Percentiles rank a stretch among this genome's conserved stretches.
phyloP scores from a whole-genome alignment of 768 basidiomycete genomes.

The Mycena belliarum region DNA sequence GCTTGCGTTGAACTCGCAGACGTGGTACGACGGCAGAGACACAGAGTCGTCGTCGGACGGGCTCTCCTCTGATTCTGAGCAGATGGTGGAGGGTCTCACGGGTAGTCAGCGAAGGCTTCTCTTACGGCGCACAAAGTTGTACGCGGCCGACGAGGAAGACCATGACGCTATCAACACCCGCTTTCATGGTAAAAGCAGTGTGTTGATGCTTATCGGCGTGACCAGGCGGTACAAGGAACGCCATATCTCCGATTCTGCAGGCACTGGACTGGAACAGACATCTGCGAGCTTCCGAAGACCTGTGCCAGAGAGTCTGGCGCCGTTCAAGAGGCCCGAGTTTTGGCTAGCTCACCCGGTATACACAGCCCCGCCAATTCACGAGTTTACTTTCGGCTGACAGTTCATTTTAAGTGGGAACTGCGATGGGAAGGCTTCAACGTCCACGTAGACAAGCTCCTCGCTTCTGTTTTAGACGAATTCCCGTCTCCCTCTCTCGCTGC shows the following conservation, averaged over 20 bases:
- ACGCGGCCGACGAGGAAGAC: slow-evolving; percentile 23
- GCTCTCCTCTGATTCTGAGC: slow-evolving; percentile 36
- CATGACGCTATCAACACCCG: slow-evolving; percentile 43
- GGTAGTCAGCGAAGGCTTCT: slow-evolving; percentile 38
- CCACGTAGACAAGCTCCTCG: slow-evolving; percentile 32
- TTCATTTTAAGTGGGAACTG: slow-evolving; percentile 54
- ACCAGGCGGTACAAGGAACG: slow-evolving; percentile 55
- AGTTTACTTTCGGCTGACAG: not conserved
- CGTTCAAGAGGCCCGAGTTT: slow-evolving; percentile 42
- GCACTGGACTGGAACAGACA: slow-evolving; percentile 16
- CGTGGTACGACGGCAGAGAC: slow-evolving; percentile 21
- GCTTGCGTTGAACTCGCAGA: slow-evolving; percentile 20
- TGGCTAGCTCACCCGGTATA: slow-evolving; percentile 62
- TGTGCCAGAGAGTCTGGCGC: slow-evolving; percentile 25
- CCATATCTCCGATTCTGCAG: slow-evolving; percentile 41
- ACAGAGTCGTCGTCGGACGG: slow-evolving; percentile 28
- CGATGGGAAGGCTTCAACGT: slow-evolving; percentile 46
- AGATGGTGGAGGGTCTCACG: slow-evolving; percentile 33
- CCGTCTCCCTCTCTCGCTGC: slow-evolving; percentile 65
- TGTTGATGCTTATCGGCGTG: slow-evolving; percentile 53
- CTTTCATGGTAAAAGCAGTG: slow-evolving; percentile 67
- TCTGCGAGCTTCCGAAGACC: slow-evolving; percentile 3
- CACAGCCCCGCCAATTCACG: not conserved
- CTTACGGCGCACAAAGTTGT: slow-evolving; percentile 35
- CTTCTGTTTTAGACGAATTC: slow-evolving; percentile 43